These are phyloP conservation scores for Tetraselmis striata DNA, from an alignment of 139 green algal species.

Conservation along the genomic window DNA sequence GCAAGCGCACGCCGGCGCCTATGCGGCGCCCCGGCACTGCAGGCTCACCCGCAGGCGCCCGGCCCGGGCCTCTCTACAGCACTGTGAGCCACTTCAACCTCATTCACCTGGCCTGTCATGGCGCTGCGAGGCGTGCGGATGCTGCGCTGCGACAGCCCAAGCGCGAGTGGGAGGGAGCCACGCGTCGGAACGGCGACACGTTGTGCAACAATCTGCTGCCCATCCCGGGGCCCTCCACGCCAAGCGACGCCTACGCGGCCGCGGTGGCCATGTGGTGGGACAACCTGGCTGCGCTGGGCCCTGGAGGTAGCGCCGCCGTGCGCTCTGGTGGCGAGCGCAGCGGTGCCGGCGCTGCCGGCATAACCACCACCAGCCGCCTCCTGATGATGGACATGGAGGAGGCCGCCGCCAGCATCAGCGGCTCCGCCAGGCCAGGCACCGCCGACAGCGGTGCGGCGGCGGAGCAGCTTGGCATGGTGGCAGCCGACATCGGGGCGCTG, in stretches of 20 bases:
- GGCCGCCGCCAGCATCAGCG: neutral
- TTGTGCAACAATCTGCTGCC: constrained; percentile 63
- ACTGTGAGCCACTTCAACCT: constrained; percentile 55
- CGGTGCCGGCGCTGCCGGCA: too few species aligned
- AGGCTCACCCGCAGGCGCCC: neutral
- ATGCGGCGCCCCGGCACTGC: neutral
- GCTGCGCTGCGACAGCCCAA: constrained; percentile 40
- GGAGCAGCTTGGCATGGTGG: constrained; percentile 26
- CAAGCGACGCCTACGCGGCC: constrained; percentile 24
- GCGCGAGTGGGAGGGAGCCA: constrained; percentile 60
- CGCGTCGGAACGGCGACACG: constrained; percentile 56
- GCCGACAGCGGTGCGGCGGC: constrained; percentile 10
- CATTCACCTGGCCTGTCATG: constrained; percentile 58
- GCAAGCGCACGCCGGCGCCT: constrained; percentile 21
- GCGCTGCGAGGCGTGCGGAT: constrained; percentile 43
- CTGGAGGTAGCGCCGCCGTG: too few species aligned
- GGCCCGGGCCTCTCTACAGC: constrained; percentile 10
- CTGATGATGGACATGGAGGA: neutral
- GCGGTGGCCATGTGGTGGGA: constrained; percentile 40
- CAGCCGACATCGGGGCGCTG: constrained; percentile 34
- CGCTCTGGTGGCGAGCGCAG: neutral
- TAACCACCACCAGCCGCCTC: neutral
- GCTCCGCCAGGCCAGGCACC: neutral
- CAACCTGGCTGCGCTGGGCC: constrained; percentile 18
- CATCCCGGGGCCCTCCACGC: constrained; percentile 14